phyloP scores from a whole-genome alignment of 768 basidiomycete species.

The Pleurotus sapidus region DNA sequence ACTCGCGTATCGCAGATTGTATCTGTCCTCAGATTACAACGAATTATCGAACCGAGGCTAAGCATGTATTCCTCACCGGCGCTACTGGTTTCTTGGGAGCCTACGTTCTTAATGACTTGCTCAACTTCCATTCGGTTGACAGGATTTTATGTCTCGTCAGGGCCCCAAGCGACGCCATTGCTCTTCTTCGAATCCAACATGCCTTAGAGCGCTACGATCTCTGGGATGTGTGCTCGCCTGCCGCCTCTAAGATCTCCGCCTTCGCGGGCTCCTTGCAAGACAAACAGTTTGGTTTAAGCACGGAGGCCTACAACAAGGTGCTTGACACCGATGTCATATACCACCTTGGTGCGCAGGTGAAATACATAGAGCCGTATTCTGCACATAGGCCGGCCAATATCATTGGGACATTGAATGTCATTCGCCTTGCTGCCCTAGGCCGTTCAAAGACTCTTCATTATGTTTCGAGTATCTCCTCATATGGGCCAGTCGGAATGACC shows the following conservation, averaged over 20 bases:
- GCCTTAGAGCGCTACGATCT: neutral
- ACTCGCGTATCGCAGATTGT: neutral
- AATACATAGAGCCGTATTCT: conserved; percentile 7
- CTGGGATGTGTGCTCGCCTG: neutral
- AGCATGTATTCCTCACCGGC: conserved; percentile 1
- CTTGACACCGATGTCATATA: neutral
- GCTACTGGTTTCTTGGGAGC: conserved; percentile 7
- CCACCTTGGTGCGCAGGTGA: conserved; percentile 8
- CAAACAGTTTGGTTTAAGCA: neutral
- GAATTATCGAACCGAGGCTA: neutral
- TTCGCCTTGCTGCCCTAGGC: neutral
- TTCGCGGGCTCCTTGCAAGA: neutral
- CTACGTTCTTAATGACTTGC: neutral
- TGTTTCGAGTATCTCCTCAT: conserved; percentile 1
- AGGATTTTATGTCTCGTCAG: neutral
- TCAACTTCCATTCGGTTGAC: neutral
- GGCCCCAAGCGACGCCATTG: neutral
- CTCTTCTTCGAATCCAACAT: neutral
- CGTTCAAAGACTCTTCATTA: conserved; percentile 4
- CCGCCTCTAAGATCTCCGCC: neutral
- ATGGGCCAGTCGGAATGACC: conserved; percentile 2
- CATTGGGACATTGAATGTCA: conserved; percentile 3
- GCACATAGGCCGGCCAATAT: conserved; percentile 6
- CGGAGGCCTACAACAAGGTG: neutral
- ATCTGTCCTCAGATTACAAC: neutral